Base-by-base conservation (phyloP, 2,329 filamentous ascomycete species). In the Fusarium sp. region DNA sequence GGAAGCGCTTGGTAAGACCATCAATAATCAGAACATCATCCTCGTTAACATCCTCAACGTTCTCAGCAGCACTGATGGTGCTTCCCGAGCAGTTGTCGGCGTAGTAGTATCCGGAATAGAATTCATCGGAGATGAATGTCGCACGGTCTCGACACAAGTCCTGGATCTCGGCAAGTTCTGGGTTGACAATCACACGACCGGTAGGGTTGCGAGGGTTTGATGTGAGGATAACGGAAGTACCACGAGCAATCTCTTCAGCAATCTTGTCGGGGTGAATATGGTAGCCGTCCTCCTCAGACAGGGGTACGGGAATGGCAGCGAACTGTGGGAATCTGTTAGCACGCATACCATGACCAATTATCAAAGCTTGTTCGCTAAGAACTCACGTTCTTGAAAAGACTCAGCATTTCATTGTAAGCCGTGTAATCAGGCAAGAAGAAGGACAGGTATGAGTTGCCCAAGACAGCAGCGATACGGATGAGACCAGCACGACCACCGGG, bases 371-470 rank as follows among this genome's bases (percentile, higher is more conserved):
- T 37, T 37, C 10, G 18, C 18, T 13, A 11, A 11, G 9, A 51
- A 51, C 44, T 14, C 18, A 47, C 89, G 81, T 97, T 97, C 83
- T 93, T 94, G 87, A 98, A 98, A 63, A 98, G 84, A 61, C 91
- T 94, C 83, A 98, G 83, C 94, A 98, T 98, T 84, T 98, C 94
- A 77, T 97, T 97, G 85, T 98, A 98, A 4, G 95, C 95, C 5
- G 94, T 97, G 83, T 98, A 98, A 80, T 98, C 92, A 47, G 93
- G 93, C 78, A 97, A 93, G 82, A 97, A 97, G 87, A 98, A 98
- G 44, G 92, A 93, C 69, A 98, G 86, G 77, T 97, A 97, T 58
- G 94, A 91, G 79, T 97, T 97, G 70, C 95, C 95, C 74, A 98
- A 83, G 8, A 98, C 94, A 54, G 95, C 95, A 22, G 95, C 95